These are phyloP conservation scores for Claviceps quebecensis DNA, from an alignment of 2,329 filamentous ascomycete species.

Conservation along the genomic window DNA sequence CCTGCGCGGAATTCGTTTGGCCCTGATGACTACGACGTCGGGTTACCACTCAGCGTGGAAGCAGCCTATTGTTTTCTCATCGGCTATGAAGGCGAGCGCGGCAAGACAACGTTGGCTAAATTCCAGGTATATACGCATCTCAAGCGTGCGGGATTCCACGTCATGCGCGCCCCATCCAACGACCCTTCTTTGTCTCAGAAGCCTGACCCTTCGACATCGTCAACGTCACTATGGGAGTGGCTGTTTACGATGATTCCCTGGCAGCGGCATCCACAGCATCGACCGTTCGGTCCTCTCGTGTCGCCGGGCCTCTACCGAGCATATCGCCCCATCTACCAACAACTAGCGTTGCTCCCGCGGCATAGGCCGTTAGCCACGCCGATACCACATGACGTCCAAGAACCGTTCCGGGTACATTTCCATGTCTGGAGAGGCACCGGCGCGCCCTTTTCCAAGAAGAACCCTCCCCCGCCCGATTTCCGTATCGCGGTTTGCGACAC, in stretches of 20 bases:
- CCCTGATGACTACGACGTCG: slow-evolving; percentile 38
- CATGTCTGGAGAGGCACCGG: slow-evolving; percentile 61
- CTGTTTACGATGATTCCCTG: slow-evolving; percentile 33
- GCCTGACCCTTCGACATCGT: slow-evolving; percentile 3
- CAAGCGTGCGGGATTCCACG: slow-evolving; percentile 68
- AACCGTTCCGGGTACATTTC: slow-evolving; percentile 61
- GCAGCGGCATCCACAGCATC: slow-evolving; percentile 14
- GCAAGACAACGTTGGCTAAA: slow-evolving; percentile 56
- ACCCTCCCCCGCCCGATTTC: slow-evolving; percentile 68
- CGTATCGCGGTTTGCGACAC: slow-evolving; percentile 72
- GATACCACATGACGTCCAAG: slow-evolving; percentile 15
- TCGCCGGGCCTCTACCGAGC: slow-evolving; percentile 50
- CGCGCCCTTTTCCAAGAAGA: slow-evolving; percentile 61
- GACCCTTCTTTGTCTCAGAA: slow-evolving; percentile 2
- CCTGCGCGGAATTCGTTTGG: slow-evolving; percentile 10
- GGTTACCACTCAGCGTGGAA: slow-evolving; percentile 79
- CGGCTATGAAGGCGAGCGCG: slow-evolving; percentile 48
- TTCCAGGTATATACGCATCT: slow-evolving; percentile 82
- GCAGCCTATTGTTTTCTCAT: slow-evolving; percentile 79
- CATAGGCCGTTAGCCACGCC: slow-evolving; percentile 40
- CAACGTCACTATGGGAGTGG: slow-evolving; percentile 34
- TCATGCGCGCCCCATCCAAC: slow-evolving; percentile 49
- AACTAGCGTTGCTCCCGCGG: slow-evolving; percentile 58
- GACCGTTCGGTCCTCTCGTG: slow-evolving; percentile 42
- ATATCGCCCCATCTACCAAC: slow-evolving; percentile 59